Evolutionary conservation across 169 alveolate species (phyloP).

Genomic region (Eimeria maxima): DNA sequence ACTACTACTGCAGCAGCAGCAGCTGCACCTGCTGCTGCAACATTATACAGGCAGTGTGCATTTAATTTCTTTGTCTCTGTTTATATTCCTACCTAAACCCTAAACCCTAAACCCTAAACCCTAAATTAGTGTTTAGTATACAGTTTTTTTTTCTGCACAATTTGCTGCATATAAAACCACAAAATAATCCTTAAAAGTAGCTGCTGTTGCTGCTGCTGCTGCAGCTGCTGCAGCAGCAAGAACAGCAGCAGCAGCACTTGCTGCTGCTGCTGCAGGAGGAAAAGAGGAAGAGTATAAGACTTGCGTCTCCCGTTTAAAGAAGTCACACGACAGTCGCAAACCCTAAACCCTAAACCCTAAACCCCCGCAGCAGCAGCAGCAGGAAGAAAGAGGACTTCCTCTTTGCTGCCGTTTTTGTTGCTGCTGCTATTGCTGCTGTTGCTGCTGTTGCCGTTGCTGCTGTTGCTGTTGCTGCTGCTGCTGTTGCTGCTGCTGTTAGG

Average conservation of each 20-base stretch:
- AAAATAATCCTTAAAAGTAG: neutral
- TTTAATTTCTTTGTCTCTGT: too few relatives aligned
- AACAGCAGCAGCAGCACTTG: neutral
- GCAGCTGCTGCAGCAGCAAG: neutral
- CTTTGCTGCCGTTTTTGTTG: neutral
- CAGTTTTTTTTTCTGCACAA: neutral
- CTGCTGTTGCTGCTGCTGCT: neutral
- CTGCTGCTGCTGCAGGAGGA: neutral
- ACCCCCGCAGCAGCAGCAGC: neutral
- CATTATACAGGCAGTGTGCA: too few relatives aligned
- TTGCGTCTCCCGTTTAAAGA: neutral
- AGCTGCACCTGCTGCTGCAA: too few relatives aligned
- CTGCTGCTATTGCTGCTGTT: neutral
- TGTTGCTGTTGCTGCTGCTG: conserved; percentile 35
- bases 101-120: too few relatives aligned
- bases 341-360: conserved; percentile 49
- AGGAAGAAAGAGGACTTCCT: neutral
- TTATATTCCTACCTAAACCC: too few relatives aligned
- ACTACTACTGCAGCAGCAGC: too few relatives aligned
- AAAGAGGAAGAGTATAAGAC: neutral
- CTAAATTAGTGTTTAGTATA: too few relatives aligned
- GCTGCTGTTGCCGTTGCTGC: conserved; percentile 6
- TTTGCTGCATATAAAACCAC: neutral
- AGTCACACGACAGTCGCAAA: conserved; percentile 15
- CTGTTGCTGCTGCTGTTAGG: too few relatives aligned